phyloP scores from a whole-genome alignment of 169 alveolate species.

The Cryptosporidium meleagridis region DNA sequence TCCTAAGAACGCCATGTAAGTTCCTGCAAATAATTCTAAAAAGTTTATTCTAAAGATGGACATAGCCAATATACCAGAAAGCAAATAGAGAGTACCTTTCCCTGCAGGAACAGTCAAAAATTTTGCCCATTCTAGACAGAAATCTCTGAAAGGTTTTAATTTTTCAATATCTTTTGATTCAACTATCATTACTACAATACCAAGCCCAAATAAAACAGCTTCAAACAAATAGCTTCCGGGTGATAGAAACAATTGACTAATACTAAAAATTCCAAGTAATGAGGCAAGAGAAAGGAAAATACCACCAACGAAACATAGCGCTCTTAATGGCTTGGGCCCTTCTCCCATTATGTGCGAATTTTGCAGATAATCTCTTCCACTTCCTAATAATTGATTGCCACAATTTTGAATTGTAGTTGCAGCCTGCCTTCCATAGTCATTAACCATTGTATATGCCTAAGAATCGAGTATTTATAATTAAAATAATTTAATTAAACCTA shows the following conservation, averaged over 20 bases:
- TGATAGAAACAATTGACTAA: slow-evolving; percentile 64
- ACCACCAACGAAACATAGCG: slow-evolving; percentile 72
- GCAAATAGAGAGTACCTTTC: slow-evolving; percentile 52
- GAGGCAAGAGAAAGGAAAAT: slow-evolving; percentile 69
- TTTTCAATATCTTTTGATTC: slow-evolving; percentile 71
- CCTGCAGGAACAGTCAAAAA: slow-evolving; percentile 74
- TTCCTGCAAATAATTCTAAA: slow-evolving; percentile 63
- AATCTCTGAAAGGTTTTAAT: slow-evolving; percentile 61
- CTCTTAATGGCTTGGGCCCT: slow-evolving; percentile 74
- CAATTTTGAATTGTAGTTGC: slow-evolving; percentile 69
- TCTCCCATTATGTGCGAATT: slow-evolving; percentile 62
- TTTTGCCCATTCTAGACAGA: slow-evolving; percentile 75
- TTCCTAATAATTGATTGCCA: slow-evolving; percentile 66
- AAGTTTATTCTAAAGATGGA: slow-evolving; percentile 67
- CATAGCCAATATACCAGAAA: slow-evolving; percentile 69
- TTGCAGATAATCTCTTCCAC: slow-evolving; percentile 72
- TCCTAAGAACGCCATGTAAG: slow-evolving; percentile 69
- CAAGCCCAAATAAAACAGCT: slow-evolving; percentile 61
- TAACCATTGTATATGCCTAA: slow-evolving; percentile 71
- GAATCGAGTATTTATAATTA: neutral
- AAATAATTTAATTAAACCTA: slow-evolving; percentile 3
- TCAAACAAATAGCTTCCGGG: slow-evolving; percentile 72
- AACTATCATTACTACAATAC: slow-evolving; percentile 63
- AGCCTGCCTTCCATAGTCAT: slow-evolving; percentile 73
- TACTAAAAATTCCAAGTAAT: slow-evolving; percentile 59